Percentiles rank a stretch among this genome's conserved stretches.
Conservation (phyloP, 75 land plant genomes). For the Chamaecyparis obtusa region DNA sequence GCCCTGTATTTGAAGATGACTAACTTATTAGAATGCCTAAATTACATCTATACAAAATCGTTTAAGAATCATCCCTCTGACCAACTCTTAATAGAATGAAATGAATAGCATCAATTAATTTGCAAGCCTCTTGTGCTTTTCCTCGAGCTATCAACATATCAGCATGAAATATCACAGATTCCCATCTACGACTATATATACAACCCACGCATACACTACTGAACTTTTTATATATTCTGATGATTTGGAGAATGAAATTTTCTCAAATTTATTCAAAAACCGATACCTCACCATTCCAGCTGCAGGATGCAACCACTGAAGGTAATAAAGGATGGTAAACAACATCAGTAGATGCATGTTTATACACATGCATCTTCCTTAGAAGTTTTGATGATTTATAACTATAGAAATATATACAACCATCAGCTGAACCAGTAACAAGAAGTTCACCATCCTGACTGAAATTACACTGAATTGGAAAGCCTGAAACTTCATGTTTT, state of each 20-base stretch:
- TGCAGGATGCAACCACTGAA: slow-evolving; percentile 74
- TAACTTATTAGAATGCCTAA: neutral
- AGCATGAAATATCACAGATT: neutral
- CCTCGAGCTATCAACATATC: neutral
- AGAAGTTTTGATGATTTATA: slow-evolving; percentile 58
- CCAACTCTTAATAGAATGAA: neutral
- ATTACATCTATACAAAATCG: neutral
- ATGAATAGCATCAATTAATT: neutral
- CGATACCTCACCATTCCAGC: slow-evolving; percentile 82
- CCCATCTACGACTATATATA: neutral
- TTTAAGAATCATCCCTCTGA: neutral
- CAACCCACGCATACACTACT: neutral
- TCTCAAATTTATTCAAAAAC: slow-evolving; percentile 42
- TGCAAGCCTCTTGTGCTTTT: neutral
- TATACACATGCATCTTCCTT: slow-evolving; percentile 48
- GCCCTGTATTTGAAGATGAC: neutral
- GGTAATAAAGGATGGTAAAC: slow-evolving; percentile 71
- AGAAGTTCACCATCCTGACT: slow-evolving; percentile 66
- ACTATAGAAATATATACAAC: slow-evolving; percentile 66
- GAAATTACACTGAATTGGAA: slow-evolving; percentile 82
- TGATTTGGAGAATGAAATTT: neutral
- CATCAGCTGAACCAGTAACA: slow-evolving; percentile 83
- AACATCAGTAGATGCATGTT: slow-evolving; percentile 72
- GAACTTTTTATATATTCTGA: neutral
- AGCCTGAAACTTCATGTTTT: slow-evolving; percentile 80